Conservation (phyloP, 306 rosid species). For the Luffa aegyptiaca region DNA sequence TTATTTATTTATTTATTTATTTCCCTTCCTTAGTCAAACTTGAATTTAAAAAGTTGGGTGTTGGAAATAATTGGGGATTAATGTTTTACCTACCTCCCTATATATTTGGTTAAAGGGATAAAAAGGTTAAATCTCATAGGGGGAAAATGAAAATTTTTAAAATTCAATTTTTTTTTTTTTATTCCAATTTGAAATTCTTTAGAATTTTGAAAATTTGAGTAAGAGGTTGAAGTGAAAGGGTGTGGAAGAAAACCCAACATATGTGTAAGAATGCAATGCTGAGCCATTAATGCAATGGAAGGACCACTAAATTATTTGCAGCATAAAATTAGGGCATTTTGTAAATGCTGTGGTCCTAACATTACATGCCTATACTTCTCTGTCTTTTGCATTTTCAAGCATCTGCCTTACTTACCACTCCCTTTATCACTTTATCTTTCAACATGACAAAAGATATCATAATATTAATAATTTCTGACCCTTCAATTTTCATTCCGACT, state of each 20-base stretch:
- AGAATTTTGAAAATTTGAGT: neutral
- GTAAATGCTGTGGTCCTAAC: conserved; percentile 9
- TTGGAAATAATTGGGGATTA: conserved; percentile 6
- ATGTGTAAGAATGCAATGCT: neutral
- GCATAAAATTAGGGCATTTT: conserved; percentile 35
- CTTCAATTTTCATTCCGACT: neutral
- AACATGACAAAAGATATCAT: neutral
- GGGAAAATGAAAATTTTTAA: neutral
- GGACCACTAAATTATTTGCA: conserved; percentile 63
- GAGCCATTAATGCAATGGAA: conserved; percentile 17
- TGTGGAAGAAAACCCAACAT: neutral
- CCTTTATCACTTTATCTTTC: neutral
- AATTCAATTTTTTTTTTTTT: neutral
- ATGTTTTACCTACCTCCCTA: neutral
- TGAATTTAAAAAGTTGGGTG: conserved; percentile 6
- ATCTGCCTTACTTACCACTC: neutral
- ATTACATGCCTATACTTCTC: neutral
- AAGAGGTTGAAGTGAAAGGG: neutral
- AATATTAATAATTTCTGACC: neutral
- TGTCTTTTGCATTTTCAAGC: neutral
- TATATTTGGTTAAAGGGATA: neutral
- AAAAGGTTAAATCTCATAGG: neutral
- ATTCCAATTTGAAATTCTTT: neutral
- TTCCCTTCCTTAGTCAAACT: neutral
- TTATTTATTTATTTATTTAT: neutral